A percentile compares a stretch with the other conserved stretches of the same genome.
Conservation (phyloP, 1,284 basidiomycete genomes). For the Coniophora puteana region DNA sequence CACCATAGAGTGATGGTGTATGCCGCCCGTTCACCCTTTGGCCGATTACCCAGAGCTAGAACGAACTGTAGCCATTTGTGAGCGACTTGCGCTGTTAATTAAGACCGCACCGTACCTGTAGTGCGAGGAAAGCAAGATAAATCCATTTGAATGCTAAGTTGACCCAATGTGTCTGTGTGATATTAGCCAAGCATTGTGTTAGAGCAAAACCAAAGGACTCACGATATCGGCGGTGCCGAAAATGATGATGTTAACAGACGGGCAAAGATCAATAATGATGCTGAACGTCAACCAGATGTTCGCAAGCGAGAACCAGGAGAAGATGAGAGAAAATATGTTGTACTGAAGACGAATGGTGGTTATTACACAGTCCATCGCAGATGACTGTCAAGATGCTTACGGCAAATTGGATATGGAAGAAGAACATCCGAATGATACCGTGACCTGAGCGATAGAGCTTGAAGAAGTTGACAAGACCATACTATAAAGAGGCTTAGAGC, state of each 20-base stretch:
- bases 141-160: slow-evolving; percentile 85
- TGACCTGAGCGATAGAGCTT: slow-evolving; percentile 84
- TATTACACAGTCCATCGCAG: not conserved
- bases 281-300: slow-evolving; percentile 96
- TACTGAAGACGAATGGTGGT: too few relatives aligned
- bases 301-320: slow-evolving; percentile 91
- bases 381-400: slow-evolving; percentile 40
- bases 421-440: slow-evolving; percentile 86
- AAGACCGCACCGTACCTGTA: slow-evolving; percentile 40
- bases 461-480: slow-evolving; percentile 94
- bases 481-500: slow-evolving; percentile 40
- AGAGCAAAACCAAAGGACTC: slow-evolving; percentile 23
- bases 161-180: slow-evolving; percentile 81
- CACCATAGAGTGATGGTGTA: slow-evolving; percentile 82
- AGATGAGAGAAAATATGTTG: slow-evolving; percentile 76
- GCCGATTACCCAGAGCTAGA: slow-evolving; percentile 92
- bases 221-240: slow-evolving; percentile 70
- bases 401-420: slow-evolving; percentile 90
- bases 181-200: slow-evolving; percentile 11
- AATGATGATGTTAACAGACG: slow-evolving; percentile 56
- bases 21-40: slow-evolving; percentile 86
- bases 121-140: slow-evolving; percentile 80
- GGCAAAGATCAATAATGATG: slow-evolving; percentile 91
- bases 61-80: slow-evolving; percentile 61
- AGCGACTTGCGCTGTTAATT: not conserved